Evolutionary conservation across 2,329 filamentous ascomycete genomes (phyloP), one percentile per base, ranked within the genome.

Genomic region (Blumeriella jaapii): DNA sequence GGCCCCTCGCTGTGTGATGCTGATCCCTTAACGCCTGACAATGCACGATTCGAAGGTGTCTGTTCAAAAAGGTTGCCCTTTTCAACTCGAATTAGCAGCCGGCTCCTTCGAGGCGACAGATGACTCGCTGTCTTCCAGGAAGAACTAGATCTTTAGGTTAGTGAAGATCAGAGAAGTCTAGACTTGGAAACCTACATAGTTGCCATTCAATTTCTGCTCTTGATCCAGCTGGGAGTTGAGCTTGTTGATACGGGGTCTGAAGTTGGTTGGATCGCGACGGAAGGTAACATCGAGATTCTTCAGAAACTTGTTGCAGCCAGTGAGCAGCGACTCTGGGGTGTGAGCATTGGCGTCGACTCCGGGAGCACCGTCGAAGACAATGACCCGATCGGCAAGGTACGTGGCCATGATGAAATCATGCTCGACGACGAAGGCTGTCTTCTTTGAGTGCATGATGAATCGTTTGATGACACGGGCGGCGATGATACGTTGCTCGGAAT

Each of bases 401-500:
- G 71, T 77, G 29, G 72, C 74, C 87, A 96, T 95, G 67, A 96
- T 94, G 68, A 98, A 96, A 72, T 98, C 91, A 81, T 98, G 91
- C 77, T 98, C 91, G 59, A 98, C 89, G 50, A 98, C 78, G 61
- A 98, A 98, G 32, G 91, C 91, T 0, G 91, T 98, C 76, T 96
- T 96, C 78, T 96, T 96, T 54, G 86, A 79, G 69, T 98, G 89
- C 91, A 98, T 98, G 63, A 98, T 98, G 72, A 93, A 98, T 49
- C 91, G 82, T 72, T 98, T 98, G 68, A 98, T 98, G 58, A 98
- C 93, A 57, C 87, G 82, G 29, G 89, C 82, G 43, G 87, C 89
- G 53, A 98, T 79, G 57, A 98, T 94, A 82, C 91, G 89, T 66
- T 98, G 91, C 66, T 98, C 91, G 31, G 91, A 96, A 61, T 98